Conservation (phyloP, 306 rosid species). For the Fragaria ananassa region DNA sequence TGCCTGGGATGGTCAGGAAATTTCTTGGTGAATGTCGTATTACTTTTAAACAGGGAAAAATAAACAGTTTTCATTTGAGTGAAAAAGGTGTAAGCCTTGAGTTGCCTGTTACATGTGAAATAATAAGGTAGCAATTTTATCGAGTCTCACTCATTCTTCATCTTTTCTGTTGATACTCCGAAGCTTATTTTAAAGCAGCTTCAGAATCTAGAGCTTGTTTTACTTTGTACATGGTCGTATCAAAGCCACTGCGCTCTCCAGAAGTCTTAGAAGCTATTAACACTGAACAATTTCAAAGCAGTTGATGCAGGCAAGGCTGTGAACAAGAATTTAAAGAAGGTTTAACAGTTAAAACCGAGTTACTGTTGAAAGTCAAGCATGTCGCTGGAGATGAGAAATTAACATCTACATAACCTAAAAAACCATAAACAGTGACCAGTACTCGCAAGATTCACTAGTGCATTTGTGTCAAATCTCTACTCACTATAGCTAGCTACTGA, state of each 20-base stretch:
- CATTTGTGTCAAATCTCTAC: background rate
- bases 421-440: background rate
- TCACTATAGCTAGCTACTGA: background rate
- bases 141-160: background rate
- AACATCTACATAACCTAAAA: background rate
- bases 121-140: background rate
- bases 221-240: background rate
- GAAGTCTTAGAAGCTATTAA: background rate
- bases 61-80: background rate
- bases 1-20: conserved; percentile 97
- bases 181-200: background rate
- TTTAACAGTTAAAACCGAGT: background rate
- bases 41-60: background rate
- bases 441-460: background rate
- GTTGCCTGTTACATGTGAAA: background rate
- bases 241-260: background rate
- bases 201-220: background rate
- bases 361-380: background rate
- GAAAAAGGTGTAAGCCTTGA: background rate
- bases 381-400: background rate
- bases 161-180: background rate
- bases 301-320: background rate
- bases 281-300: background rate
- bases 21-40: conserved; percentile 59
- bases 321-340: background rate